Evolutionary conservation across 2,329 filamentous ascomycete genomes (phyloP).

Genomic region (Xylaria sp.): DNA sequence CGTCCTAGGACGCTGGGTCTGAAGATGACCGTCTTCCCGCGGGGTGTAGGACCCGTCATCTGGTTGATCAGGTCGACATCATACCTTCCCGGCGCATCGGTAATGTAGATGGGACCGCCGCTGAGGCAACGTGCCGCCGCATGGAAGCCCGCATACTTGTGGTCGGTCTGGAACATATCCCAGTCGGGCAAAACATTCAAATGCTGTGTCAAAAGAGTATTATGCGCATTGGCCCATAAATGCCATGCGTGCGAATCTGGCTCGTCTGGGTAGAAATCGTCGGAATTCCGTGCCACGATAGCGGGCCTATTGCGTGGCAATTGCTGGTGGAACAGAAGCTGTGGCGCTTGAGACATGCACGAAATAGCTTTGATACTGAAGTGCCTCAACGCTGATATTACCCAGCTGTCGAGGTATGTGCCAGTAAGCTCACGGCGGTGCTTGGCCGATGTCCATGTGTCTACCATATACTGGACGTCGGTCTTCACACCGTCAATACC

Average conservation of each 20-base stretch:
- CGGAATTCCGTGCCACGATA: slow-evolving; percentile 81
- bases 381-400: slow-evolving; percentile 72
- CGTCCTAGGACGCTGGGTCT: slow-evolving; percentile 76
- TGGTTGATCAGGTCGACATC: slow-evolving; percentile 74
- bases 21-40: slow-evolving; percentile 77
- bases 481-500: slow-evolving; percentile 91
- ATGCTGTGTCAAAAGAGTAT: slow-evolving; percentile 78
- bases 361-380: slow-evolving; percentile 81
- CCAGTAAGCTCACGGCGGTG: slow-evolving; percentile 72
- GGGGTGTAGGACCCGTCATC: slow-evolving; percentile 75
- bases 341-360: slow-evolving; percentile 92
- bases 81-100: slow-evolving; percentile 83
- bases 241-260: slow-evolving; percentile 89
- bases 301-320: slow-evolving; percentile 74
- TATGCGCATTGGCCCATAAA: slow-evolving; percentile 91
- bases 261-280: slow-evolving; percentile 87
- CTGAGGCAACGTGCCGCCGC: slow-evolving; percentile 87
- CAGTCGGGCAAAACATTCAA: slow-evolving; percentile 86
- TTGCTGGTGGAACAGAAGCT: slow-evolving; percentile 83
- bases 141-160: slow-evolving; percentile 78
- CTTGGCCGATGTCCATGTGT: slow-evolving; percentile 69
- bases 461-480: slow-evolving; percentile 88
- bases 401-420: slow-evolving; percentile 86
- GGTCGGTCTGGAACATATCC: slow-evolving; percentile 70
- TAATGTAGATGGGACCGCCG: slow-evolving; percentile 93